A percentile compares a stretch with the other conserved stretches of the same genome.
These are phyloP conservation scores for Aspergillus nomiae DNA, from an alignment of 2,329 filamentous ascomycete species.

Conservation along the genomic window DNA sequence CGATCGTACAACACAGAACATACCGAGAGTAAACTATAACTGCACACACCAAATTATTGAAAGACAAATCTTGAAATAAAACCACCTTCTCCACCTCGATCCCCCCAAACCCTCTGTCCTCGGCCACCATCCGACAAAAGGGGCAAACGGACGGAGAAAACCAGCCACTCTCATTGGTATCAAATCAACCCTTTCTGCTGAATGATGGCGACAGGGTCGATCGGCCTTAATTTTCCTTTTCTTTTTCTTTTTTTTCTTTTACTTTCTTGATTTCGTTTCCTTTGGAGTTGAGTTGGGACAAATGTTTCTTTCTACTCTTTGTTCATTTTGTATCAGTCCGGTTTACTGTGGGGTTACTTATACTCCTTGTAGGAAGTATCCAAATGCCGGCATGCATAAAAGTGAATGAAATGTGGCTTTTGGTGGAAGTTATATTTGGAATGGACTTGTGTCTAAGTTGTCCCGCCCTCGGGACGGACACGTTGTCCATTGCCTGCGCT, in stretches of 20 bases:
- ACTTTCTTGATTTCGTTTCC: neutral
- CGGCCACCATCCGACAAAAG: slow-evolving; percentile 1
- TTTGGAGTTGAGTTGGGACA: neutral
- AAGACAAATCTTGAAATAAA: neutral
- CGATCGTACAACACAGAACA: neutral
- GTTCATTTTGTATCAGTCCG: neutral
- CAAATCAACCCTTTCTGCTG: neutral
- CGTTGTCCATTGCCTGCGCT: neutral
- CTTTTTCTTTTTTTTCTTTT: neutral
- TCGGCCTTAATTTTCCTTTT: neutral
- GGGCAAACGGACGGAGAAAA: neutral
- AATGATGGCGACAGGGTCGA: neutral
- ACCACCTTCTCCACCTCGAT: neutral
- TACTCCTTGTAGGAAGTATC: neutral
- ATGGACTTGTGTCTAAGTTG: neutral
- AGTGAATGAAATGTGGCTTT: neutral
- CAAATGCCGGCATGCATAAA: neutral
- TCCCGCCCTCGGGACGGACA: slow-evolving; percentile 1
- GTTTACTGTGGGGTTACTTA: neutral
- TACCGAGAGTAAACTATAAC: neutral
- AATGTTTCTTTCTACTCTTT: neutral
- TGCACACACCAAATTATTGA: neutral
- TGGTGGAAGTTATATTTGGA: neutral
- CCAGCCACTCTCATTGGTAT: neutral
- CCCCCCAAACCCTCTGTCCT: neutral